These are phyloP conservation scores for Phellopilus nigrolimitatus DNA, from an alignment of 1,284 basidiomycete genomes.

Conservation along the genomic window DNA sequence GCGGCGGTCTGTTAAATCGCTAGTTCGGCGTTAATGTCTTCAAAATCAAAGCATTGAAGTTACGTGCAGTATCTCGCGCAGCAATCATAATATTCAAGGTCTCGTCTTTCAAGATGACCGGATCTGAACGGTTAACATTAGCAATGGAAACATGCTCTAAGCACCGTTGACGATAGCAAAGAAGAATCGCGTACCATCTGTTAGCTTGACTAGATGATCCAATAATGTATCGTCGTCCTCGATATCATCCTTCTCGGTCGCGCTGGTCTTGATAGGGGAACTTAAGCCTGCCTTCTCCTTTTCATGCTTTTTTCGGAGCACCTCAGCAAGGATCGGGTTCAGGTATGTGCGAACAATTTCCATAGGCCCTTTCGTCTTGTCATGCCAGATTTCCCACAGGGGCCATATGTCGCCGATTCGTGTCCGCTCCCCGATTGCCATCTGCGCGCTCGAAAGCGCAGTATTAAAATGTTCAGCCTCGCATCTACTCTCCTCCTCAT, in stretches of 20 bases:
- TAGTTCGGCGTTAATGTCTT: not conserved
- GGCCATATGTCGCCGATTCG: constrained; percentile 44
- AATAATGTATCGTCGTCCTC: constrained; percentile 42
- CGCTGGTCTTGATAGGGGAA: not conserved
- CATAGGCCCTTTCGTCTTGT: constrained; percentile 42
- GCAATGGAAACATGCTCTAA: too few relatives aligned
- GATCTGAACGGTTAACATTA: constrained; percentile 22
- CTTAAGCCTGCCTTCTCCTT: constrained; percentile 2
- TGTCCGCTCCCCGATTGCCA: constrained; percentile 35
- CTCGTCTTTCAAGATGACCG: constrained; percentile 32
- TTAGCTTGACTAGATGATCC: constrained; percentile 46
- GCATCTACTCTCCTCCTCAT: constrained; percentile 26
- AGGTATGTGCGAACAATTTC: constrained; percentile 44
- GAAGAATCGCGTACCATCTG: constrained; percentile 36
- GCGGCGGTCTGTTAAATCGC: constrained; percentile 29
- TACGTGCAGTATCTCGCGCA: constrained; percentile 33
- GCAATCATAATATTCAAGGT: constrained; percentile 34
- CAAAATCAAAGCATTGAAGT: not conserved
- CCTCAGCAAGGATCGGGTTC: constrained; percentile 44
- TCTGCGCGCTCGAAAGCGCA: constrained; percentile 32
- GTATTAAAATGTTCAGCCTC: constrained; percentile 10
- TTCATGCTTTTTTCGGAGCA: constrained; percentile 34
- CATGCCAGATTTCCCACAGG: constrained; percentile 41
- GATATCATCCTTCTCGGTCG: constrained; percentile 24
- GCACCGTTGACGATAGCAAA: not conserved